Evolutionary conservation across 2,329 filamentous ascomycete species (phyloP), one percentile per base, ranked within the genome.

Genomic region (Lecanosticta acicola): DNA sequence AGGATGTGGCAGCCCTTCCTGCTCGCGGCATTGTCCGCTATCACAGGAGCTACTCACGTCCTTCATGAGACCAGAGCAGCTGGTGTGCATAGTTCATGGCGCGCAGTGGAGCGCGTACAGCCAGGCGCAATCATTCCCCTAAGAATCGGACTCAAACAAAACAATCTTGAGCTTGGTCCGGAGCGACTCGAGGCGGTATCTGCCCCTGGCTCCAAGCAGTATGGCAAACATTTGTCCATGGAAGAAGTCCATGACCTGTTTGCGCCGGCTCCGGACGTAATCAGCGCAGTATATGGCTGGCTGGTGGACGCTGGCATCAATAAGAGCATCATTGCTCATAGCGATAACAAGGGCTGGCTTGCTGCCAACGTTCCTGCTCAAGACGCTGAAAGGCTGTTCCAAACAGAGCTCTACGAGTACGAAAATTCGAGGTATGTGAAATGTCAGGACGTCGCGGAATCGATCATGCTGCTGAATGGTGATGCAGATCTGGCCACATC

Each of bases 251-350:
- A 66, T 9, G 62, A 66, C 11, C 59, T 69, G 35, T 72, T 71
- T 41, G 64, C 68, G 3, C 70, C 70, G 1, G 32, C 54, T 0
- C 51, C 61, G 19, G 49, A 57, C 5, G 63, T 60, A 17, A 50
- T 69, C 5, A 60, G 68, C 13, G 63, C 71, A 1, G 75, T 81
- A 20, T 70, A 70, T 54, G 56, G 66, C 7, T 83, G 79, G 79
- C 68, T 82, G n/a, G 59, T 68, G 14, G 58, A 62, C 4, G 70
- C 72, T 21, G 80, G 79, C 3, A 75, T 83, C 36, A 58, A 68
- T 13, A 59, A 62, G 2, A 64, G 66, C 3, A 69, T 74, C 3
- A 68, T 81, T 36, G 65, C 65, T 32, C 70, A 78, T 34, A 77
- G 76, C 0, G 67, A 70, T 32, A 73, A 72, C 19, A 71, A 50